A percentile compares a stretch with the other conserved stretches of the same genome.
Evolutionary conservation across 1,139 yeast genomes (phyloP).

Genomic region (Pichia sp.): DNA sequence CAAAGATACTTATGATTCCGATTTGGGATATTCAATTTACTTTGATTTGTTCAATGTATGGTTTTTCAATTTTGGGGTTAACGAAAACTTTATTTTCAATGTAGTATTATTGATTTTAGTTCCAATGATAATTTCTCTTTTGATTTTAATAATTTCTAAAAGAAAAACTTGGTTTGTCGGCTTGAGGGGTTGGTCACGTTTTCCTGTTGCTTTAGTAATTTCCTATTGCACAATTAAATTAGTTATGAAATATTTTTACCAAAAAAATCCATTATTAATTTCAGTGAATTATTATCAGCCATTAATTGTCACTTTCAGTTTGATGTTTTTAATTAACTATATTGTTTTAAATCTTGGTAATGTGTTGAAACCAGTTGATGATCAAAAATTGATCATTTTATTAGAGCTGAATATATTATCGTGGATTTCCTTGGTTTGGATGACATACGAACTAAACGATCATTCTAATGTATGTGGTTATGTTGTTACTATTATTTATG

Average conservation of each 20-base stretch:
- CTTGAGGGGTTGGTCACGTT: constrained; percentile 44
- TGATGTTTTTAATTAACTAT: constrained; percentile 52
- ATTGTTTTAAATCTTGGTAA: constrained; percentile 47
- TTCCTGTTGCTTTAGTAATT: constrained; percentile 48
- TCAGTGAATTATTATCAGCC: constrained; percentile 52
- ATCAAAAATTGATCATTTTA: constrained; percentile 64
- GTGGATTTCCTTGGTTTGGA: constrained; percentile 51
- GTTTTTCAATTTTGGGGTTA: constrained; percentile 51
- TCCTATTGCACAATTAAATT: constrained; percentile 38
- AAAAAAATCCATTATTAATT: constrained; percentile 50
- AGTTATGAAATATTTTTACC: constrained; percentile 34
- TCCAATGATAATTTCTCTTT: constrained; percentile 48
- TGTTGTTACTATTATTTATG: constrained; percentile 44
- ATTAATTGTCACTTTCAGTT: constrained; percentile 38
- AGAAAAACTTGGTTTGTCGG: constrained; percentile 46
- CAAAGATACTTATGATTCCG: constrained; percentile 39
- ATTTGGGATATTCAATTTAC: constrained; percentile 33
- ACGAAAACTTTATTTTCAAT: constrained; percentile 42
- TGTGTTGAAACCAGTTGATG: constrained; percentile 54
- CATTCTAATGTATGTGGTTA: constrained; percentile 60
- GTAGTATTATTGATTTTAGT: constrained; percentile 44
- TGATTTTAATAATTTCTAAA: constrained; percentile 42
- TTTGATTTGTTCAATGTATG: constrained; percentile 52
- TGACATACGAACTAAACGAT: constrained; percentile 40
- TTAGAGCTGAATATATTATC: constrained; percentile 48